These are phyloP conservation scores for Piper betle DNA, from an alignment of 164 flowering plant genomes.

Conservation along the genomic window DNA sequence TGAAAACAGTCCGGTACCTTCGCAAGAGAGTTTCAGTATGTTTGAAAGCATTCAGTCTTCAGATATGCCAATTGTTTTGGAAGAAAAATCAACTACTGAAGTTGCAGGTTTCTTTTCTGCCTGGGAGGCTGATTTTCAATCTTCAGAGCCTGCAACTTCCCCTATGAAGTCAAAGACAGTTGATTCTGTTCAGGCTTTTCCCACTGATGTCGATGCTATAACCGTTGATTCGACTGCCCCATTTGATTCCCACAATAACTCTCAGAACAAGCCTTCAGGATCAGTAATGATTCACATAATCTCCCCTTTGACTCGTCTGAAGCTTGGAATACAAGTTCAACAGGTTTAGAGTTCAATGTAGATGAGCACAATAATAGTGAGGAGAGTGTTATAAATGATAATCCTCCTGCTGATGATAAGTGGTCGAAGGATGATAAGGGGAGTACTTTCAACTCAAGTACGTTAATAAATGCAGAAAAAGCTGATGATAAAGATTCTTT, in stretches of 20 bases:
- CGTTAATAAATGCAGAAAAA: conserved; percentile 8
- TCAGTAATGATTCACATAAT: conserved; percentile 8
- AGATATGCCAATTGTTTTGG: conserved; percentile 9
- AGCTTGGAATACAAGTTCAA: conserved; percentile 11
- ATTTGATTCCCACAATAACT: conserved; percentile 11
- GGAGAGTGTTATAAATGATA: conserved; percentile 5
- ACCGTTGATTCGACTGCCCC: conserved; percentile 16
- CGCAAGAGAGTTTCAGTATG: conserved; percentile 22
- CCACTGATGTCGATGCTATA: conserved; percentile 13
- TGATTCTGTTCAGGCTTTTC: conserved; percentile 22
- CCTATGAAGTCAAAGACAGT: conserved; percentile 14
- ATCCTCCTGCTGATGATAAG: conserved; percentile 7
- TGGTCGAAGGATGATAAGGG: conserved; percentile 21
- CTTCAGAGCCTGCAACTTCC: conserved; percentile 23
- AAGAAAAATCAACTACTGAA: conserved; percentile 11
- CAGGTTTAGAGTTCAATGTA: conserved; percentile 3
- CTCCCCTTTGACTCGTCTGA: conserved; percentile 20
- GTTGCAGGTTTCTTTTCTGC: conserved; percentile 26
- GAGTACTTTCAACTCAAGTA: conserved; percentile 10
- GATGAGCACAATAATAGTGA: conserved; percentile 3
- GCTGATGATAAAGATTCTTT: conserved; percentile 19
- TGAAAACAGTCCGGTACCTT: conserved; percentile 8
- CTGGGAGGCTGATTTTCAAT: conserved; percentile 58
- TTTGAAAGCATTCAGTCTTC: conserved; percentile 29
- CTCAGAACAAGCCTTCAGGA: conserved; percentile 6